These are phyloP conservation scores for Rhodomyrtus tomentosa DNA, from an alignment of 345 rosid genomes.

Conservation along the genomic window DNA sequence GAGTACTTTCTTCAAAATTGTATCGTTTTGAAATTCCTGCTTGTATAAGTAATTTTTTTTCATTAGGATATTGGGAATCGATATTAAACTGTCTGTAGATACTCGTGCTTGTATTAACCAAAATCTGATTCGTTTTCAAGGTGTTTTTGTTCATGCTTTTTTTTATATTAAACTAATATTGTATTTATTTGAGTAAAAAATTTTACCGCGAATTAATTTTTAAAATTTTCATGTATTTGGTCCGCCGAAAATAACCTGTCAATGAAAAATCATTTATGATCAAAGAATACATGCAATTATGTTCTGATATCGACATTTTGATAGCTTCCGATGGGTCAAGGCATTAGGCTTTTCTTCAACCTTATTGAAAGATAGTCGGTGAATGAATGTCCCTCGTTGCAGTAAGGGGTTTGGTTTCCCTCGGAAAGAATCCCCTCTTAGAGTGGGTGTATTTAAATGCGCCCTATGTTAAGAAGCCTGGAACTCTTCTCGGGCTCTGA, in stretches of 20 bases:
- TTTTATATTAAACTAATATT: background rate
- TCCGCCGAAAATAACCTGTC: background rate
- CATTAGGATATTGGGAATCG: background rate
- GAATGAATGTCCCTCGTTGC: too few relatives aligned
- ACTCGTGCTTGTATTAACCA: background rate
- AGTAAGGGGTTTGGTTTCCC: too few relatives aligned
- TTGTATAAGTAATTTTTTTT: background rate
- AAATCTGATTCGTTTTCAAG: background rate
- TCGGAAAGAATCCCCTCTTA: too few relatives aligned
- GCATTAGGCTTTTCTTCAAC: too few relatives aligned
- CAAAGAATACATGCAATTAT: background rate
- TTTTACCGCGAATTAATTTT: fast-evolving
- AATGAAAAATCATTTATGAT: background rate
- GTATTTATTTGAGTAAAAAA: background rate
- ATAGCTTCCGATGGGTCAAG: too few relatives aligned
- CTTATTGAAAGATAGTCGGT: too few relatives aligned
- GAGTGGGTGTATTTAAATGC: too few relatives aligned
- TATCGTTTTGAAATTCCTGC: background rate
- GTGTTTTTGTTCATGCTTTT: background rate
- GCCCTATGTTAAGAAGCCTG: too few relatives aligned
- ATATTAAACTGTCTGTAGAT: background rate
- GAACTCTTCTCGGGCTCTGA: too few relatives aligned
- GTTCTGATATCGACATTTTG: too few relatives aligned
- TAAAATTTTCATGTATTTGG: background rate
- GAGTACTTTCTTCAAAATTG: background rate